These are phyloP conservation scores for Emmonsia crescens DNA, from an alignment of 2,329 filamentous ascomycete species.

Conservation along the genomic window DNA sequence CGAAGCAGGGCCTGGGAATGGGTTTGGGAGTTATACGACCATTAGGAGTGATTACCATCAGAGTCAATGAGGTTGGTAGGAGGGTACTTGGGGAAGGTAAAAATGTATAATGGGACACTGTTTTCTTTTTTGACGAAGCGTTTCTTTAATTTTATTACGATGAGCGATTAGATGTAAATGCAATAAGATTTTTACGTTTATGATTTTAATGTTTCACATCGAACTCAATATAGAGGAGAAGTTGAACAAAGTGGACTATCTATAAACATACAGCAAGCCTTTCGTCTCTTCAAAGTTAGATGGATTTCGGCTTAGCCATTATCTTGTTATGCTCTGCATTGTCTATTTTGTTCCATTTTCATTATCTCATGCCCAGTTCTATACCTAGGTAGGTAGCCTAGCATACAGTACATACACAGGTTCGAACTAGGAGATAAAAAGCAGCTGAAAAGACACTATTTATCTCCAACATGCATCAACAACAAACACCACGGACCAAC, in stretches of 20 bases:
- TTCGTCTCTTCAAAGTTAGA: background rate
- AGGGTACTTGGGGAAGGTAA: background rate
- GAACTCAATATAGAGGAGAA: background rate
- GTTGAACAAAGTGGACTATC: background rate
- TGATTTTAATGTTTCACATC: too few species aligned
- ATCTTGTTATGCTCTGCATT: background rate
- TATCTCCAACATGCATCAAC: background rate
- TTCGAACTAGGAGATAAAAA: background rate
- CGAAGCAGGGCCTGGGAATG: background rate
- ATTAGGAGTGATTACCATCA: background rate
- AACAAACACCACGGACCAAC: background rate
- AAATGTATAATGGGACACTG: background rate
- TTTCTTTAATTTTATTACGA: background rate
- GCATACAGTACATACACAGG: background rate
- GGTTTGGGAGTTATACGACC: slow-evolving; percentile 14
- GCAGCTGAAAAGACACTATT: background rate
- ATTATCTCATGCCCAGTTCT: background rate
- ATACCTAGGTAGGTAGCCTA: background rate
- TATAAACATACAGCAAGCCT: background rate
- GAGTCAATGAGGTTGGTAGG: too few species aligned
- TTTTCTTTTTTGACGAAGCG: background rate
- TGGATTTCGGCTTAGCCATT: background rate
- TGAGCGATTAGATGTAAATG: background rate
- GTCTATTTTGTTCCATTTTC: background rate
- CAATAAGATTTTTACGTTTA: background rate